Base-by-base conservation (phyloP, 2,329 filamentous ascomycete genomes). In the Colletotrichum lini region DNA sequence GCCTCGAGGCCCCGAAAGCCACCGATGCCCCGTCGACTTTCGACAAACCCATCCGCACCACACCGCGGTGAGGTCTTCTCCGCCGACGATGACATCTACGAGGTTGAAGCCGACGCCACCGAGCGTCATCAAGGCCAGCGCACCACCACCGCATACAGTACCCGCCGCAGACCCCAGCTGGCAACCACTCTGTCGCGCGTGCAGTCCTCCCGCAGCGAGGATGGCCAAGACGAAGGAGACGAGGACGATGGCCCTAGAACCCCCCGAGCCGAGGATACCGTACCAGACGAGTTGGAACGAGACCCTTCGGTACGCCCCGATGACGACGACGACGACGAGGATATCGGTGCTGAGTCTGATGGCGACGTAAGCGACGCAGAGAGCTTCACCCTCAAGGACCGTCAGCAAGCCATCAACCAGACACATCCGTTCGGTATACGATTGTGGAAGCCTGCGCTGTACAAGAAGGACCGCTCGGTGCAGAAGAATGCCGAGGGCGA, bases 401-500 rank as follows among this genome's bases (percentile, higher is more conserved):
- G 96, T 67, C 96, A 99, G 82, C 92, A 98, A 80, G 96, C 96
- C 74, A 99, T 99, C 86, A 99, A 99, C 83, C 93, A 98, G 81
- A 99, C 96, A 0, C 96, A 99, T 86, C 96, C 96, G 0, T 99
- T 99, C 77, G 96, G 96, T 86, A 98, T 99, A 79, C 92, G 97
- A 80, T 94, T 99, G 74, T 99, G 96, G 96, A 99, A 99, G 82
- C 96, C 96, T 53, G 97, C 96, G 1, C 82, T 99, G 73, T 99
- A 99, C 88, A 99, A 99, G 84, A 99, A 99, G 82, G 92, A 93
- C 77, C 92, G 96, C 67, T 99, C 96, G 1, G 97, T 99, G 47
- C 95, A 98, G 80, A 96, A 97, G 82, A 97, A 92, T 57, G 96
- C 96, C 7, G 96, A 98, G 83, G 95, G 93, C 16, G 96, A 99